Base-by-base conservation (phyloP, 2,329 filamentous ascomycete species). In the Bipolaris victoriae region DNA sequence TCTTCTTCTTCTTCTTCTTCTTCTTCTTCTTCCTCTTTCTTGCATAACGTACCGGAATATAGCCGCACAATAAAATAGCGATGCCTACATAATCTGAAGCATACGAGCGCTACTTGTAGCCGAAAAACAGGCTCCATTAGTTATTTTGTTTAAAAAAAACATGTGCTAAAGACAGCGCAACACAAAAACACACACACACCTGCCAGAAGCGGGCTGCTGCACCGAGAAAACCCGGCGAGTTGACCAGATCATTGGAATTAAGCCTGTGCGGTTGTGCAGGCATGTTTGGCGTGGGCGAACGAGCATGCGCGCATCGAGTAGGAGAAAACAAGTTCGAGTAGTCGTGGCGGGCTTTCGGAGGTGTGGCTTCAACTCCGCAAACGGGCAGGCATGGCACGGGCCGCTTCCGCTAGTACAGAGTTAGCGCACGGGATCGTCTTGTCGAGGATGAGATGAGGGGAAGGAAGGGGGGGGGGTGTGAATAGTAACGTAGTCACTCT, bases 41-140 rank as follows among this genome's bases (percentile, higher is more conserved):
- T 37, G 15, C n/a, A 7, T 47, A 5, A 72, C 78, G 61, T 70
- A 89, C 86, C 56, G 88, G 68, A 16, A 90, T 76, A 77, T 91
- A 95, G 49, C 83, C 85, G 5, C 82, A 79, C 7, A 92, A 70
- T n/a, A 98, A 81, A 37, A 90, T 76, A 1, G 82, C 79, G 61
- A 98, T 85, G 35, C 92, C 91, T 29, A 96, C 77, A 78, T 96
- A 97, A 75, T 99, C 95, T 5, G 91, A 87, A 10, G 91, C 90
- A 80, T 97, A 95, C 1, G 91, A 92, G 73, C 87, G 88, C 86
- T 92, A 69, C 22, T 33, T 16, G n/a, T 29, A 29, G 7, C 26
- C 13, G n/a, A 37, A 48, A 48, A 20, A 16, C 7, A 16, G 13
- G 9, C 13, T 7, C 29, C 13, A 9, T 49, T 49, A 49, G 35